Evolutionary conservation across 1,284 basidiomycete genomes (phyloP).

Genomic region (Marasmius sp.): DNA sequence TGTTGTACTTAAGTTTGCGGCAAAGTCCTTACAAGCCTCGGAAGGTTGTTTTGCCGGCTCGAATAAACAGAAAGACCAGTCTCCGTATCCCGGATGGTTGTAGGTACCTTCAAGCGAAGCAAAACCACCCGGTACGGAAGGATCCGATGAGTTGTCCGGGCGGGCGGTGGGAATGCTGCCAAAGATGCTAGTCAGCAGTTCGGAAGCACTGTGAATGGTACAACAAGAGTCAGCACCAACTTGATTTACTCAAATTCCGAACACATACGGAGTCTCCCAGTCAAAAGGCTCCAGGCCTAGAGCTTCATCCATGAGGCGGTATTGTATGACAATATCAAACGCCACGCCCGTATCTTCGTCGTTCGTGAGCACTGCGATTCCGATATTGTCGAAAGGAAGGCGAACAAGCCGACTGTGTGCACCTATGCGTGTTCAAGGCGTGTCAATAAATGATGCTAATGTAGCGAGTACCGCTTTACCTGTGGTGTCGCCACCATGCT

Average conservation of each 20-base stretch:
- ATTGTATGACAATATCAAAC: conserved; percentile 19
- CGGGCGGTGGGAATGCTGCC: background rate
- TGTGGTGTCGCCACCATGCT: background rate
- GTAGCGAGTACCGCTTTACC: background rate
- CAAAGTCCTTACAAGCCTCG: conserved; percentile 16
- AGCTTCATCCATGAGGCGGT: conserved; percentile 19
- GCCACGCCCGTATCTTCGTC: conserved; percentile 18
- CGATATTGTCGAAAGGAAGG: conserved; percentile 21
- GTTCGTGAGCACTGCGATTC: conserved; percentile 22
- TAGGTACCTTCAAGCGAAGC: conserved; percentile 15
- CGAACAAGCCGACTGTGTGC: conserved; percentile 21
- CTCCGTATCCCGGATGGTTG: conserved; percentile 19
- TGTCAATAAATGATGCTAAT: background rate
- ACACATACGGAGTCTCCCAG: conserved; percentile 19
- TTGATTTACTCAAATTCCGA: background rate
- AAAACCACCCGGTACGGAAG: conserved; percentile 8
- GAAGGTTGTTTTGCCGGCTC: background rate
- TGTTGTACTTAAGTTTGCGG: conserved; percentile 10
- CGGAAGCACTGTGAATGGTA: background rate
- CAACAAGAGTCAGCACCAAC: background rate
- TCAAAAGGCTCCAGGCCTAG: conserved; percentile 23
- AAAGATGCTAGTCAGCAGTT: background rate
- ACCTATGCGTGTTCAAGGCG: conserved; percentile 6
- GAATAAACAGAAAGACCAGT: conserved; percentile 15
- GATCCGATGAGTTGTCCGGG: conserved; percentile 8